These are phyloP conservation scores for Saprolegnia diclina DNA, from an alignment of 352 stramenopile species.

Conservation along the genomic window DNA sequence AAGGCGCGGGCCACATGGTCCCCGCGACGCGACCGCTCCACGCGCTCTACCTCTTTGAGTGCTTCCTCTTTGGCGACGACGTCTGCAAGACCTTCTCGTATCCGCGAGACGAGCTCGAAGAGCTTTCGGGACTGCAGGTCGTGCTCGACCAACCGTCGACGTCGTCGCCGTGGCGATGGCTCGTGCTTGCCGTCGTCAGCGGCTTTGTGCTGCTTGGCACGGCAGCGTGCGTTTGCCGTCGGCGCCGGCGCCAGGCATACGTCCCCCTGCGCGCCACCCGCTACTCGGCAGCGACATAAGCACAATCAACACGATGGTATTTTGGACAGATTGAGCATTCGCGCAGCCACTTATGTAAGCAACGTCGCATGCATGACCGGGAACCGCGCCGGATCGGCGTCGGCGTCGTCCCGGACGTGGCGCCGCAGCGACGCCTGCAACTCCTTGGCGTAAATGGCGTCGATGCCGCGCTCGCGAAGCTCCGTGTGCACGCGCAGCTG, in stretches of 20 bases:
- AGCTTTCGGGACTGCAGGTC: not conserved
- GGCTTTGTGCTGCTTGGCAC: not conserved
- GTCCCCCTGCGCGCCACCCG: not conserved
- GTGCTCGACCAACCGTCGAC: not conserved
- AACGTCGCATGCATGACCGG: not conserved
- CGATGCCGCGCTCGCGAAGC: not conserved
- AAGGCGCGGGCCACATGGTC: constrained; percentile 58
- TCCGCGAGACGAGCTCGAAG: constrained; percentile 24
- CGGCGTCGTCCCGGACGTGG: not conserved
- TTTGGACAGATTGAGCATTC: not conserved
- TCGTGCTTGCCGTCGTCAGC: not conserved
- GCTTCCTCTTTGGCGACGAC: constrained; percentile 27
- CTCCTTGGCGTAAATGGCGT: constrained; percentile 13
- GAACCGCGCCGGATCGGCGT: not conserved
- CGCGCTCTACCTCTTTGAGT: constrained; percentile 26
- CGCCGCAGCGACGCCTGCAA: not conserved
- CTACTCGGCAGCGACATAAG: not conserved
- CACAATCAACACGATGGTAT: not conserved
- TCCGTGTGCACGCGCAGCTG: constrained; percentile 3
- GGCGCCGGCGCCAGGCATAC: not conserved
- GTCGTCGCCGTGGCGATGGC: not conserved
- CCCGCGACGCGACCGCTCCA: constrained; percentile 8
- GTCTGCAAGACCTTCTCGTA: constrained; percentile 46
- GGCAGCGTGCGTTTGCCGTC: not conserved
- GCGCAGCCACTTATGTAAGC: not conserved